Base-by-base conservation (phyloP, 768 basidiomycete species). In the Trametes cinnabarina region DNA sequence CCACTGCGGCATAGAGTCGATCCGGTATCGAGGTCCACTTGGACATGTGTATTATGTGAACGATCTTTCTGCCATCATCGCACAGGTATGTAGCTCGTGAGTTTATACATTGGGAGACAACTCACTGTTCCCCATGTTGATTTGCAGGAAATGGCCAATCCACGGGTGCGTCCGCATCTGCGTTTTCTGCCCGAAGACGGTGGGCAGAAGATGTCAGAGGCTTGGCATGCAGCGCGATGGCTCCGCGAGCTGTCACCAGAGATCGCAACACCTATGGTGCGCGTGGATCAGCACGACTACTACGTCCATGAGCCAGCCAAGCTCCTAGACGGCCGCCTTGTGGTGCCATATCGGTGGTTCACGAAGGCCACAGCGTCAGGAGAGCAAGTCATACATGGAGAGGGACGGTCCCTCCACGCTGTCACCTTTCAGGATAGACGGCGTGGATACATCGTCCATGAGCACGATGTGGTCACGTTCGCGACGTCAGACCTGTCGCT, bases 81-180 rank as follows among this genome's bases (percentile, higher is more conserved):
- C 47, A 1, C 59, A 61, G 39, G 59, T 61, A 25, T 5, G 19
- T 46, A n/a, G 3, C 9, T 17, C 14, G 47, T 14, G 25, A 2
- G 26, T 30, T 15, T 17, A 2, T 11, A 32, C 6, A 32, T 32
- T 32, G 30, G 30, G 6, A 32, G 5, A 11, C 6, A 32, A 11
- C 30, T 17, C 19, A 17, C 28, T 22, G 17, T 10, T 19, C 12
- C 39, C 44, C 11, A 28, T 22, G 15, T 26, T 44, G 23, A 20
- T 20, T 3, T 37, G 30, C 30, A 62, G 61, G 61, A 62, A 30
- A 55, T 62, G 51, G 37, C 51, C 3, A 62, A 62, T 26, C 61
- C 57, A 1, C 47, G 48, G 4, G 61, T 62, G 6, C 56, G 57
- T 3, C 47, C 51, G 1, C 20, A 54, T n/a, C 43, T 62, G 1